Conservation (phyloP, 306 rosid species). For the Ammopiptanthus mongolicus region DNA sequence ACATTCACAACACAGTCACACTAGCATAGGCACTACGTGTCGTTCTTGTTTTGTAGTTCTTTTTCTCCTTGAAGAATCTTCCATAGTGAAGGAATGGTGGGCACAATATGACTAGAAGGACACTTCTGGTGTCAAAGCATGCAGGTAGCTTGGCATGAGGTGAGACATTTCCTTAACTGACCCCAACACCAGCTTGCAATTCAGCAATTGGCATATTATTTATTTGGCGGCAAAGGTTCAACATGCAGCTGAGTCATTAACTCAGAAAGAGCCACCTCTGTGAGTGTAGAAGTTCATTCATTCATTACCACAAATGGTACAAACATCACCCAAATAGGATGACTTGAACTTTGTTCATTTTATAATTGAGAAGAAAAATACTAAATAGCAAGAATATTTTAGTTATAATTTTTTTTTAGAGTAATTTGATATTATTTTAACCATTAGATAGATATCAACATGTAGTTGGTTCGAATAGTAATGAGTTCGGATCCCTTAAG, state of each 20-base stretch:
- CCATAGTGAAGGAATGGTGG: neutral
- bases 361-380: no score
- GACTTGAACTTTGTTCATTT: neutral
- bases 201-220: neutral
- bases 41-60: conserved; percentile 21
- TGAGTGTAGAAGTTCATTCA: neutral
- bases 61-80: neutral
- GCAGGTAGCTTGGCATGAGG: neutral
- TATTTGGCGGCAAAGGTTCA: neutral
- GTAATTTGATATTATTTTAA: no score
- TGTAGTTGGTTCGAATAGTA: no score
- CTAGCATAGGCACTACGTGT: conserved; percentile 27
- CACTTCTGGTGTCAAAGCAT: neutral
- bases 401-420: no score
- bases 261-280: neutral
- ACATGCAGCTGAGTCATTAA: neutral
- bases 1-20: conserved; percentile 25
- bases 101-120: neutral
- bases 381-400: no score
- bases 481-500: no score
- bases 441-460: no score
- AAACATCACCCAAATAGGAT: neutral
- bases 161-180: neutral
- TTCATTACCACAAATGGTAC: neutral
- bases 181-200: neutral